Evolutionary conservation across 768 basidiomycete genomes (phyloP).

Genomic region (Psilocybe cyanescens): DNA sequence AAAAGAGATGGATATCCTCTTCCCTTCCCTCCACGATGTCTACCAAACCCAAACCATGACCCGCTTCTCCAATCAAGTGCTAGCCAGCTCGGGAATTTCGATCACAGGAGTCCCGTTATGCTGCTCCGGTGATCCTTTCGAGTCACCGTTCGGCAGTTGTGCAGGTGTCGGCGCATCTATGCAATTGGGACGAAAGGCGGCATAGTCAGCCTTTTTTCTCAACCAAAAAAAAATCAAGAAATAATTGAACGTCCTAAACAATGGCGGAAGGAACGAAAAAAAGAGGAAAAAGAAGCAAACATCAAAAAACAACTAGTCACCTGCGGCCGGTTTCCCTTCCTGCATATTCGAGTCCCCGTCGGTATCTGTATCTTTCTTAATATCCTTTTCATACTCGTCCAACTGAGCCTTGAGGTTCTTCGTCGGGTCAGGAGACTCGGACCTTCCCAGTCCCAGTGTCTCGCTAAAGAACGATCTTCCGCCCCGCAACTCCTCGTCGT

Average conservation of each 20-base stretch:
- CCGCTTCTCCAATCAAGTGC: neutral
- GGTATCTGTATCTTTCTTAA: slow-evolving; percentile 38
- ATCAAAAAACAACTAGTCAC: neutral
- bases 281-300: neutral
- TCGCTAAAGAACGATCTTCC: slow-evolving; percentile 53
- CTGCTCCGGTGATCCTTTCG: slow-evolving; percentile 19
- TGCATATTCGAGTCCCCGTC: slow-evolving; percentile 35
- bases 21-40: neutral
- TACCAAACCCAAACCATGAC: neutral
- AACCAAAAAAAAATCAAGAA: no score
- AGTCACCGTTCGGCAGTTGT: slow-evolving; percentile 24
- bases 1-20: neutral
- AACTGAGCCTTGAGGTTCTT: slow-evolving; percentile 62
- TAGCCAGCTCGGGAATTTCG: slow-evolving; percentile 22
- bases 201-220: no score
- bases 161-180: slow-evolving; percentile 10
- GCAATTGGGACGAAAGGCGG: neutral
- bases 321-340: neutral
- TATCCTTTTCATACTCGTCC: slow-evolving; percentile 61
- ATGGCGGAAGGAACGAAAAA: neutral
- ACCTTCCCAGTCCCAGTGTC: slow-evolving; percentile 45
- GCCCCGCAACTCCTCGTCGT: slow-evolving; percentile 41
- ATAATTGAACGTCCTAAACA: neutral
- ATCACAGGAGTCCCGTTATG: slow-evolving; percentile 15
- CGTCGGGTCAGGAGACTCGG: slow-evolving; percentile 55